Conservation (phyloP, 495 filamentous ascomycete species). For the Pseudoneurospora amorphoporcata region DNA sequence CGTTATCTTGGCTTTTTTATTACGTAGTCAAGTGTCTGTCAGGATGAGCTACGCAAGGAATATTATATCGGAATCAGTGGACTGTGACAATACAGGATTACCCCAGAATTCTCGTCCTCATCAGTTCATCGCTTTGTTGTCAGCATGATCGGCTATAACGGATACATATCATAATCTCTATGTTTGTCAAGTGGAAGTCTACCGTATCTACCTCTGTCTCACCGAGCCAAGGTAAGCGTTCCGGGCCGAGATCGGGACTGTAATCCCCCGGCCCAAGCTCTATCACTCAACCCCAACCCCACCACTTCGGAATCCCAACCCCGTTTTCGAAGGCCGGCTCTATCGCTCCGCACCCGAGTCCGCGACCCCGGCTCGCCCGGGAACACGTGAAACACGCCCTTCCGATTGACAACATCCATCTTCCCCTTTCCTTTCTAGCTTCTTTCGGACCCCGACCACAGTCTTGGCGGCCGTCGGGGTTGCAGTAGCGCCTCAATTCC, state of each 20-base stretch:
- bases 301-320: not conserved
- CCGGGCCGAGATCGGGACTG: not conserved
- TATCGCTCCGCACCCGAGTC: not conserved
- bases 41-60: not conserved
- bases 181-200: not conserved
- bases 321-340: not conserved
- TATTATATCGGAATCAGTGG: not conserved
- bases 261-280: not conserved
- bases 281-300: not conserved
- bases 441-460: not conserved
- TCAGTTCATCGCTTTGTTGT: not conserved
- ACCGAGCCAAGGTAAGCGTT: not conserved
- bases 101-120: not conserved
- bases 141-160: not conserved
- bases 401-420: not conserved
- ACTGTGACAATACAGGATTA: not conserved
- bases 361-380: not conserved
- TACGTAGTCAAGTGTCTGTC: not conserved
- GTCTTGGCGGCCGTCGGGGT: not conserved
- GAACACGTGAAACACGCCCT: not conserved
- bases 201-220: not conserved
- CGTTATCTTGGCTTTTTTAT: not conserved
- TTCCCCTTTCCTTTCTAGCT: not conserved
- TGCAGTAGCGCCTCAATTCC: not conserved
- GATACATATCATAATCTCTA: not conserved